Evolutionary conservation across 1,284 basidiomycete genomes (phyloP), one percentile per base, ranked within the genome.

Genomic region (Malassezia equina): DNA sequence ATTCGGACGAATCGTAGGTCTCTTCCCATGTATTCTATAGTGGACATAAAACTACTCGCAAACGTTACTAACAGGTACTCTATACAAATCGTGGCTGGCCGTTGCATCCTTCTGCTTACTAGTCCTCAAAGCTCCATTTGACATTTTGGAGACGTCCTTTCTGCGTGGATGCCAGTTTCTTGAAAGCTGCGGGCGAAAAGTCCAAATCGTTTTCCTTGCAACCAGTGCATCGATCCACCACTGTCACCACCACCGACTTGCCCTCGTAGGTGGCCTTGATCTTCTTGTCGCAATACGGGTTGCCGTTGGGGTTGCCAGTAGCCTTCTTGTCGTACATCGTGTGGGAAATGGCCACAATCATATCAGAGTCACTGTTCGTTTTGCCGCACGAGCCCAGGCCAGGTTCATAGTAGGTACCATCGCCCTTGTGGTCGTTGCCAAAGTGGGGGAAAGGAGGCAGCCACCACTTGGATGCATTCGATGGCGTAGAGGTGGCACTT

Each of bases 351-450:
- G 71, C 69, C 4, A 64, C 66, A 54, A 72, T 67, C 58, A 61
- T 63, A 56, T 73, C 71, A 19, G 58, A 59, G 13, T 52, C 62
- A 6, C 24, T 29, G 59, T 63, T 67, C 24, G 42, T 50, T 55
- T 58, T 52, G 25, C 70, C 70, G 36, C 70, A 72, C 9, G 68
- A 63, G 28, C 66, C 68, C n/a, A 67, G 41, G 1, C 65, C 70
- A 15, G 65, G 61, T n/a, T 58, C 54, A 51, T 64, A 70, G 62
- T 63, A 66, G 17, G 66, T 70, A 9, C 54, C 66, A 45, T 67
- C 51, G 33, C 77, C 76, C 6, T 12, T 32, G 29, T 39, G 33
- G 4, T 29, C 23, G 24, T 27, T 15, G n/a, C n/a, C n/a, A 7
- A 8, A 15, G 41, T 15, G 27, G n/a, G 41, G 41, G 41, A 28